These are phyloP conservation scores for Plenodomus tracheiphilus DNA, from an alignment of 2,329 filamentous ascomycete species.

Conservation along the genomic window DNA sequence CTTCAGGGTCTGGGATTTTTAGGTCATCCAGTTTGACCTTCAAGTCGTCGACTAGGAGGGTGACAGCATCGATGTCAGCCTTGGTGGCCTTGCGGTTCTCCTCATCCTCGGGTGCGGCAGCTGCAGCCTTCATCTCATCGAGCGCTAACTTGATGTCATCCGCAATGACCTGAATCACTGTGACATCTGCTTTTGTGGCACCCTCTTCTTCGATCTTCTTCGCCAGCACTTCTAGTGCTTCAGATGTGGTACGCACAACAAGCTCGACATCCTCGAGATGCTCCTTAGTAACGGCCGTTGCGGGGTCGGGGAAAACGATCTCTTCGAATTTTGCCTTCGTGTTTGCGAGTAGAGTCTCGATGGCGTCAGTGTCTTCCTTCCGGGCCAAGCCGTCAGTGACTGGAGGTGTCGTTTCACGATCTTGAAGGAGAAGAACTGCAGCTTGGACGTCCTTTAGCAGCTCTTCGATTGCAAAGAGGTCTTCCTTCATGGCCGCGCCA, in stretches of 20 bases:
- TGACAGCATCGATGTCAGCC: conserved; percentile 77
- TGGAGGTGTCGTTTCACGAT: conserved; percentile 26
- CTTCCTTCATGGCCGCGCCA: conserved; percentile 53
- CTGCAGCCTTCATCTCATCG: conserved; percentile 63
- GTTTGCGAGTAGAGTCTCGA: conserved; percentile 87
- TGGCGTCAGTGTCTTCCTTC: conserved; percentile 85
- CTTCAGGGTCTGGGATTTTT: conserved; percentile 69
- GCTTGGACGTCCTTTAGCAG: conserved; percentile 62
- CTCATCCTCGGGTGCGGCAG: conserved; percentile 52
- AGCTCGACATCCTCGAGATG: conserved; percentile 66
- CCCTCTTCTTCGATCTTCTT: conserved; percentile 68
- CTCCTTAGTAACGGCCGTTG: conserved; percentile 67
- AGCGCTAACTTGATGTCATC: conserved; percentile 75
- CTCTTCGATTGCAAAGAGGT: conserved; percentile 53
- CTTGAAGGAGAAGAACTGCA: conserved; percentile 49
- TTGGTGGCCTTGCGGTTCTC: conserved; percentile 72
- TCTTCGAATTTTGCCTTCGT: conserved; percentile 89
- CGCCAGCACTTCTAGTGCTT: conserved; percentile 68
- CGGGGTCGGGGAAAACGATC: conserved; percentile 65
- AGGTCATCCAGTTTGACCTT: conserved; percentile 77
- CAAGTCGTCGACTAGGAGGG: conserved; percentile 80
- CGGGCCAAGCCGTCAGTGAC: conserved; percentile 60
- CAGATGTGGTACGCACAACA: conserved; percentile 74
- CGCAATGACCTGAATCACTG: conserved; percentile 74
- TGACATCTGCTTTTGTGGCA: conserved; percentile 78